These are phyloP conservation scores for Brassica rapa DNA, from an alignment of 345 rosid genomes.

Conservation along the genomic window DNA sequence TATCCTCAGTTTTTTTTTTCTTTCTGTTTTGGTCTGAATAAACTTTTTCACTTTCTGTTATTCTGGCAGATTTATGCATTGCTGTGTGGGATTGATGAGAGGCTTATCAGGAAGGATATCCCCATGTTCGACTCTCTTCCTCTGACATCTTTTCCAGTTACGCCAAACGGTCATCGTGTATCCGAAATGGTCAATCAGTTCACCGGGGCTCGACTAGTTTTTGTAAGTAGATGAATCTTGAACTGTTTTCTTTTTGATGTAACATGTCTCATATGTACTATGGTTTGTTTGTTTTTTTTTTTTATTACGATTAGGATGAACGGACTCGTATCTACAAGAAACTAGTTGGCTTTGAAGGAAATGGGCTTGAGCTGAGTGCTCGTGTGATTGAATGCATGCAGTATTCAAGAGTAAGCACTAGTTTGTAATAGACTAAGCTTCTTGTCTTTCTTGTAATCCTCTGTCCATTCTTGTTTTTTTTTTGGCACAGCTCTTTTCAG, in stretches of 20 bases:
- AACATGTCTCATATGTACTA: neutral
- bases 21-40: neutral
- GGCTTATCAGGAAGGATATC: conserved; percentile 53
- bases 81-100: conserved; percentile 59
- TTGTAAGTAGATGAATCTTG: conserved; percentile 52
- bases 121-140: conserved; percentile 45
- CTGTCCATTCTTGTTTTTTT: neutral
- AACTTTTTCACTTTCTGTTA: neutral
- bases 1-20: neutral
- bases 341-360: conserved; percentile 70
- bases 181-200: conserved; percentile 62
- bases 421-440: neutral
- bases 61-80: conserved; percentile 55
- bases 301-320: conserved; percentile 55
- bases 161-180: conserved; percentile 87
- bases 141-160: conserved; percentile 67
- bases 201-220: conserved; percentile 58
- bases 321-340: conserved; percentile 75
- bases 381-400: conserved; percentile 74
- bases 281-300: conserved; percentile 12
- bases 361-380: conserved; percentile 62
- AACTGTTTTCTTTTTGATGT: neutral
- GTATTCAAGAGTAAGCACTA: conserved; percentile 70
- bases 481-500: conserved; percentile 57
- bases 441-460: neutral